phyloP scores from a whole-genome alignment of 345 rosid genomes.

The Gossypium bickii region DNA sequence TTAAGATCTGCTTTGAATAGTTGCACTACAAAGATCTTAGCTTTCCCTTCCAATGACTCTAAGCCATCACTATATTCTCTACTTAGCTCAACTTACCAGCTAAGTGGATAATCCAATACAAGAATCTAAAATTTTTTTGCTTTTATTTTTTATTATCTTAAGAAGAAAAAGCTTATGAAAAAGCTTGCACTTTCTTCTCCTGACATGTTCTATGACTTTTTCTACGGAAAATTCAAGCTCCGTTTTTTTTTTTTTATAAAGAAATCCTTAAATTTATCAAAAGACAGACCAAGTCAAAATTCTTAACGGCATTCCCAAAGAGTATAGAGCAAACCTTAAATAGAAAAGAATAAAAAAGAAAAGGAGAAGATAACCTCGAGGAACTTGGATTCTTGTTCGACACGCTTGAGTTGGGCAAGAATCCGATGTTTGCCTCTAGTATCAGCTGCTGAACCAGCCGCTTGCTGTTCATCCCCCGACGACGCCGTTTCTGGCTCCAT shows the following conservation, averaged over 20 bases:
- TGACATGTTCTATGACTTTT: no score
- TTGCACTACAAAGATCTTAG: not conserved
- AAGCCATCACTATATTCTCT: not conserved
- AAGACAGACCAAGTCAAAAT: not conserved
- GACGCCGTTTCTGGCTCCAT: slow-evolving; percentile 47
- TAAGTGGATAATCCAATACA: not conserved
- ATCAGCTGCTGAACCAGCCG: slow-evolving; percentile 33
- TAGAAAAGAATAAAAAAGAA: not conserved
- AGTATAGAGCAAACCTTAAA: not conserved
- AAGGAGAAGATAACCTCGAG: slow-evolving; percentile 40
- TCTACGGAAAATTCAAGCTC: no score
- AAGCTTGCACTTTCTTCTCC: not conserved
- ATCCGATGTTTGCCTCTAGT: slow-evolving; percentile 68
- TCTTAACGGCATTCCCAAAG: not conserved
- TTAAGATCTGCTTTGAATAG: not conserved
- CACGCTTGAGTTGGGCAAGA: slow-evolving; percentile 68
- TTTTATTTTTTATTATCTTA: not conserved
- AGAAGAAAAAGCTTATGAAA: not conserved
- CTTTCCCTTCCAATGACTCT: not conserved
- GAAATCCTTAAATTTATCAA: not conserved
- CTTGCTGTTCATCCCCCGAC: slow-evolving; percentile 33
- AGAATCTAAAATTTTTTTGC: not conserved
- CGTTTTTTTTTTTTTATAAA: no score
- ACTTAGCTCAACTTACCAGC: slow-evolving; percentile 2
- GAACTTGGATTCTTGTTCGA: slow-evolving; percentile 59